A percentile compares a stretch with the other conserved stretches of the same genome.
phyloP scores from a whole-genome alignment of 1,139 yeast species.

The Candida sanyaensis region DNA sequence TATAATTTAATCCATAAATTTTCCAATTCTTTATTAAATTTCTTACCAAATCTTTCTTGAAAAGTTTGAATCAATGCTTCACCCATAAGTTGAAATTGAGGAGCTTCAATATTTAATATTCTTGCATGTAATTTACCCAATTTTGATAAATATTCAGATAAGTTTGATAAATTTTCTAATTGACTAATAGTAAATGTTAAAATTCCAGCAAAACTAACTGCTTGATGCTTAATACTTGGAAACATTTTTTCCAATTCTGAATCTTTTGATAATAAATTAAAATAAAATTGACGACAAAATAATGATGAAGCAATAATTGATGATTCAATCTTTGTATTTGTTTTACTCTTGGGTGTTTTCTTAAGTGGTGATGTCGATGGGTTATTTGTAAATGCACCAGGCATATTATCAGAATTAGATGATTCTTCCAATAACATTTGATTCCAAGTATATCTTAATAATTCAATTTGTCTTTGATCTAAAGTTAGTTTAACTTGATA shows the following conservation, averaged over 20 bases:
- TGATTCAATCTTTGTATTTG: slow-evolving; percentile 10
- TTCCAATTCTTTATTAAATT: slow-evolving; percentile 52
- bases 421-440: slow-evolving; percentile 41
- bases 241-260: slow-evolving; percentile 56
- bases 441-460: slow-evolving; percentile 47
- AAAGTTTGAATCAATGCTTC: slow-evolving; percentile 74
- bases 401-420: slow-evolving; percentile 7
- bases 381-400: slow-evolving; percentile 11
- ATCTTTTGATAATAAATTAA: slow-evolving; percentile 56
- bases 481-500: slow-evolving; percentile 32
- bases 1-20: slow-evolving; percentile 74
- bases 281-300: slow-evolving; percentile 64
- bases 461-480: slow-evolving; percentile 36
- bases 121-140: slow-evolving; percentile 78
- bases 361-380: slow-evolving; percentile 12
- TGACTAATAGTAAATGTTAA: slow-evolving; percentile 59
- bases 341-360: background rate
- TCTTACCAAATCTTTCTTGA: slow-evolving; percentile 59
- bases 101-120: slow-evolving; percentile 71
- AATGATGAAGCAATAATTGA: slow-evolving; percentile 45
- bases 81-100: slow-evolving; percentile 77
- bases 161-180: slow-evolving; percentile 36
- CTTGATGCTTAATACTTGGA: slow-evolving; percentile 71
- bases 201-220: slow-evolving; percentile 81
- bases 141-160: slow-evolving; percentile 62